Evolutionary conservation across 2,329 filamentous ascomycete species (phyloP), one percentile per base, ranked within the genome.

Genomic region (Alternaria conjuncta): DNA sequence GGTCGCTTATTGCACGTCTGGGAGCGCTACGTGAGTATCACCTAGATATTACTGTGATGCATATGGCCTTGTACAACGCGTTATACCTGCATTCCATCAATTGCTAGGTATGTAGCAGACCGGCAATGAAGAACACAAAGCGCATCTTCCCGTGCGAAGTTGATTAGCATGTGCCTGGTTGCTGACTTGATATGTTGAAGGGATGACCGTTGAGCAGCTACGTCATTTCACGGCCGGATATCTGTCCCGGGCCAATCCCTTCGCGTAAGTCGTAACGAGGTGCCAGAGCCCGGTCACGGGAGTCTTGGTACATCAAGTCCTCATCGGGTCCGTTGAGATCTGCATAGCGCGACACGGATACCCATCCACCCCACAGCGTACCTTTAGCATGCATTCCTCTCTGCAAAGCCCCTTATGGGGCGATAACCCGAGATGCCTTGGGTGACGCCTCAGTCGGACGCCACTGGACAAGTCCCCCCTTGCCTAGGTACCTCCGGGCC

Each of bases 221-320:
- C 55, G 59, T 62, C 50, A 65, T 41, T n/a, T 55, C 10, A 26
- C n/a, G 21, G n/a, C 44, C 55, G 59, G 59, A 44, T 30, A 41
- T 30, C 50, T 47, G 41, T 13, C 20, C 54, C 53, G 44, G 30
- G 21, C 60, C 8, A 58, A 41, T 26, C 60, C 58, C 45, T 66
- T 53, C 26, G 21, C 50, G 64, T 55, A 61, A 21, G 36, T 66
- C 61, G 64, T 64, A 56, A 55, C 61, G 64, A 66, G 28, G 21
- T 57, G 44, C 32, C 15, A 18, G 30, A 28, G 6, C 6, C n/a
- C 13, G 13, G 43, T 23, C 55, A 55, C 36, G 36, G 15, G 47
- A 63, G 23, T 13, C 46, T 36, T 23, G 32, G 25, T 18, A 47
- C 18, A 47, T 20, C 54, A 26, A 56, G 26, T 23, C 13, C 30